These are phyloP conservation scores for Talaromyces verruculosus DNA, from an alignment of 2,329 filamentous ascomycete species.

Conservation along the genomic window DNA sequence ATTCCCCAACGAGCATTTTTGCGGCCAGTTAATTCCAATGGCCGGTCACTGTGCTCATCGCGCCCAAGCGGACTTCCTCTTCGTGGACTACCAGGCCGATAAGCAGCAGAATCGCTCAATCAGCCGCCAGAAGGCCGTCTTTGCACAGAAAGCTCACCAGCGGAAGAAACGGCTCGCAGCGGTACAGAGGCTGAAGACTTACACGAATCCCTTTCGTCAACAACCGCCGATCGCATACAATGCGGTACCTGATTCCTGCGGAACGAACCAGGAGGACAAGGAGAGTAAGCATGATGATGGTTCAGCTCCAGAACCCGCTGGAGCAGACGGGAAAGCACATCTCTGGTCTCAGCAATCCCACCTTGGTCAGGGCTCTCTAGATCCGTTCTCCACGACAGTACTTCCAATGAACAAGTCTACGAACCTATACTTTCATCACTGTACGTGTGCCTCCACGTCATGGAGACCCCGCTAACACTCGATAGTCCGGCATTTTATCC, in stretches of 20 bases:
- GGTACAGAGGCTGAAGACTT: not conserved
- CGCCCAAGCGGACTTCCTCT: not conserved
- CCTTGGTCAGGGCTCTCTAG: not conserved
- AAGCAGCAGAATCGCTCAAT: not conserved
- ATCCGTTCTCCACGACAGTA: not conserved
- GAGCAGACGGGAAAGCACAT: not conserved
- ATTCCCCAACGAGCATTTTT: not conserved
- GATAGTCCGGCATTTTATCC: not conserved
- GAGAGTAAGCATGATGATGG: not conserved
- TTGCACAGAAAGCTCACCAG: not conserved
- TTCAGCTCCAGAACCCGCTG: not conserved
- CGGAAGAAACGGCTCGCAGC: not conserved
- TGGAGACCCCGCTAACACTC: not conserved
- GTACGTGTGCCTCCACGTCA: not conserved
- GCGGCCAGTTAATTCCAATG: not conserved
- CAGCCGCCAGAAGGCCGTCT: not conserved
- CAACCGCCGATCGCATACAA: not conserved
- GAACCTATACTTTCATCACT: constrained; percentile 1
- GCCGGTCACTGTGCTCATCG: not conserved
- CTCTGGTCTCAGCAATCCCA: not conserved
- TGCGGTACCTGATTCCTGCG: not conserved
- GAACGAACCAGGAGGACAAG: not conserved
- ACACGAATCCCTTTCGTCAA: not conserved
- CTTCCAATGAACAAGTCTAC: not conserved
- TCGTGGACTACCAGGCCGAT: not conserved